Evolutionary conservation across 2,329 filamentous ascomycete species (phyloP).

Genomic region (Pseudopithomyces chartarum): DNA sequence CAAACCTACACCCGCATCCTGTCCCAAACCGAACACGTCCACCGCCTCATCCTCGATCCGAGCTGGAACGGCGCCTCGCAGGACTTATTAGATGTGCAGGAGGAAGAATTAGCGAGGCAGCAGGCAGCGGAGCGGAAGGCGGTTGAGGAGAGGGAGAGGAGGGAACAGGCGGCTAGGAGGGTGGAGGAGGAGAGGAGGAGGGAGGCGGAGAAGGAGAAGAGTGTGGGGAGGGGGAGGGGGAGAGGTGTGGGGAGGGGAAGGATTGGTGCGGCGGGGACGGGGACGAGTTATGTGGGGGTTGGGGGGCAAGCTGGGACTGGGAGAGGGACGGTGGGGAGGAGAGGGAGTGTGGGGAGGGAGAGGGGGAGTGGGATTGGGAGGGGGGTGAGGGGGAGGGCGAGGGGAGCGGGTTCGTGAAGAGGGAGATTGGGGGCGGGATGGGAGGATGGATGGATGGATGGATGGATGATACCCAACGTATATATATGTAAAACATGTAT

Average conservation of each 20-base stretch:
- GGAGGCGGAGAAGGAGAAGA: constrained; percentile 62
- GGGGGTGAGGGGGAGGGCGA: too few relatives aligned
- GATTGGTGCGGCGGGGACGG: constrained; percentile 35
- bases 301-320: constrained; percentile 54
- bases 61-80: constrained; percentile 87
- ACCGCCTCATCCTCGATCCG: constrained; percentile 85
- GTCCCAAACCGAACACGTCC: constrained; percentile 96
- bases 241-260: constrained; percentile 39
- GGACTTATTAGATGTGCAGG: constrained; percentile 85
- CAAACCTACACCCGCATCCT: constrained; percentile 96
- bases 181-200: constrained; percentile 60
- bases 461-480: too few relatives aligned
- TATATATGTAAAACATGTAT: too few relatives aligned
- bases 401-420: too few relatives aligned
- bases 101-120: constrained; percentile 73
- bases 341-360: too few relatives aligned
- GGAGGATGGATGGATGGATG: too few relatives aligned
- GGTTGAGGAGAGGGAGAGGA: constrained; percentile 76
- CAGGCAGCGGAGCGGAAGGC: constrained; percentile 78
- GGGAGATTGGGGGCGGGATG: too few relatives aligned
- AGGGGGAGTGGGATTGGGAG: too few relatives aligned
- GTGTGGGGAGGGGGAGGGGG: constrained; percentile 44
- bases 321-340: constrained; percentile 35
- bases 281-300: constrained; percentile 48
- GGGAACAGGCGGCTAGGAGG: constrained; percentile 67